Evolutionary conservation across 202 grass and related monocot genomes (phyloP).

Genomic region (Eragrostis tef): DNA sequence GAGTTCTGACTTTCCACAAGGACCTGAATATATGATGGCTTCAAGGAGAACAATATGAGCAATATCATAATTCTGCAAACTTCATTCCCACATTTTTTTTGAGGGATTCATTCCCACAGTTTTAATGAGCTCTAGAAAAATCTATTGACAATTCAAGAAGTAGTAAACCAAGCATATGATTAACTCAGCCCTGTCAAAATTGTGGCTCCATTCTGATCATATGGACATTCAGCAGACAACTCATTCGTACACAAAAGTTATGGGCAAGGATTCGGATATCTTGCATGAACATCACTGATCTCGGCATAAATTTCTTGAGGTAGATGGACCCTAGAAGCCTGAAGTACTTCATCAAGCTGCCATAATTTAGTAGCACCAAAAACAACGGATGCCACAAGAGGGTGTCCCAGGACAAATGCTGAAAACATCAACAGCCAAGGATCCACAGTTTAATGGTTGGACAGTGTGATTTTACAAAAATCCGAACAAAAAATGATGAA

Average conservation of each 20-base stretch:
- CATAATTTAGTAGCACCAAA: constrained; percentile 79
- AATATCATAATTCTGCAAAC: background rate
- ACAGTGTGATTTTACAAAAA: background rate
- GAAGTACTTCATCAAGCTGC: constrained; percentile 71
- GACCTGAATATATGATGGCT: background rate
- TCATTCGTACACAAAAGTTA: constrained; percentile 3
- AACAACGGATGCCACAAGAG: constrained; percentile 69
- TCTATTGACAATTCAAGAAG: background rate
- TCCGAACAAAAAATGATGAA: no score
- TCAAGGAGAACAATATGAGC: no score
- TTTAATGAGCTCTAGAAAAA: background rate
- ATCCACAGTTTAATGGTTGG: background rate
- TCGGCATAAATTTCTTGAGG: constrained; percentile 56
- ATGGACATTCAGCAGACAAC: background rate
- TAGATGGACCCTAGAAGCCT: constrained; percentile 55
- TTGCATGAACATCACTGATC: constrained; percentile 76
- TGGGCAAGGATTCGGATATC: constrained; percentile 77
- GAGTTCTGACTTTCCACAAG: background rate
- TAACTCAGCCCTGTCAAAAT: constrained; percentile 13
- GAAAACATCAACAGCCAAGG: constrained; percentile 13
- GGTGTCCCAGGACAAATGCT: constrained; percentile 55
- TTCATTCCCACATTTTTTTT: no score
- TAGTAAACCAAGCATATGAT: background rate
- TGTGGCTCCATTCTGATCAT: background rate
- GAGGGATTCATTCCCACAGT: background rate